Base-by-base conservation (phyloP, 1,139 yeast species). In the Arxiozyma bovina region DNA sequence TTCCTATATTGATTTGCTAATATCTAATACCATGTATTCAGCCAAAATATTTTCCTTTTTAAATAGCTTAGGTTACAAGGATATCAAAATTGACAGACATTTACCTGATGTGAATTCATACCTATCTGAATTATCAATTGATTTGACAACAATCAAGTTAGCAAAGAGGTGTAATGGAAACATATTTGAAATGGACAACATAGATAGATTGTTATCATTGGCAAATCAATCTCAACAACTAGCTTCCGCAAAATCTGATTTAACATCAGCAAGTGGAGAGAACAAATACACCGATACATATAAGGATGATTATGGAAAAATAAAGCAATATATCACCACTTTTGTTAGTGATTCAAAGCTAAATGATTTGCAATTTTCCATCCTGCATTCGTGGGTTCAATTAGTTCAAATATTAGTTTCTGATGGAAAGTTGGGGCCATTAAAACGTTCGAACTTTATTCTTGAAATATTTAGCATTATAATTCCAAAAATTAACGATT, bases 381-480 rank as follows among this genome's bases (percentile, higher is more conserved):
- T 85, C 55, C 71, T 91, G 34, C 87, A 83, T 62, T 80, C 95
- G 0, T 91, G 98, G 98, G 83, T 85, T 41, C 86, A 85, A 61
- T 70, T 90, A 53, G 82, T 88, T 42, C 87, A 88, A 58, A 82
- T 89, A 4, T 70, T 89, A 50, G 82, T 87, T 8, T 76, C 82
- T 21, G 93, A 86, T 63, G 77, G 82, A 2, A 72, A 73, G 21
- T 61, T 80, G 57, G 66, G 69, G 5, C 63, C 74, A 0, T 66
- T 70, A 15, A 73, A 73, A 25, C 75, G 83, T 53, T 74, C 80
- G 0, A 79, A 81, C 50, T 85, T 91, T 61, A 81, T 89, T 54
- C 71, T 88, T 43, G 95, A 87, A 62, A 81, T 87, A 2, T 82
- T 90, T 61, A 94, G 89, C 62, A 75, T 80, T 11, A 76, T 88